These are phyloP conservation scores for Magnaporthiopsis rhizophila DNA, from an alignment of 2,329 filamentous ascomycete species.

Conservation along the genomic window DNA sequence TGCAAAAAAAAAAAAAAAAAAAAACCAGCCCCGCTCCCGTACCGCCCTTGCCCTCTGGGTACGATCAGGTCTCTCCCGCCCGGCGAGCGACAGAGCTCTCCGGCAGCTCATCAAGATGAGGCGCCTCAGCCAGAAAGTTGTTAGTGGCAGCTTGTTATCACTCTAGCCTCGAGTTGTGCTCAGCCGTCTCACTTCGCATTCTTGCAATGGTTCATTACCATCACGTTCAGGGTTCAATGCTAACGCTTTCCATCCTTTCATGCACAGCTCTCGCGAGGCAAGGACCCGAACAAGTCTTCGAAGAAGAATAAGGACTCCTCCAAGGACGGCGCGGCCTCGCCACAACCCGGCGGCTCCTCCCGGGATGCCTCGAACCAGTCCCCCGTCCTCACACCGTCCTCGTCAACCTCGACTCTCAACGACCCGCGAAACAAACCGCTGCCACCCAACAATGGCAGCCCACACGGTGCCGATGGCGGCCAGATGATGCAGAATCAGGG, in stretches of 20 bases:
- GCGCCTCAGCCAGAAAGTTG: slow-evolving; percentile 94
- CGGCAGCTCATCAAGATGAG: slow-evolving; percentile 64
- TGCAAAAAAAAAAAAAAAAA: too few relatives aligned
- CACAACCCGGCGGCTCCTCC: slow-evolving; percentile 47
- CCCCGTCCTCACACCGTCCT: slow-evolving; percentile 68
- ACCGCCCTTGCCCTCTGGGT: background rate
- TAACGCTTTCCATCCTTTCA: slow-evolving; percentile 23
- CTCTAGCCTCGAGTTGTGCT: slow-evolving; percentile 8
- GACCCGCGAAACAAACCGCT: slow-evolving; percentile 79
- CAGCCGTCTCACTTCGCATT: background rate
- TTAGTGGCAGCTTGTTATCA: slow-evolving; percentile 43
- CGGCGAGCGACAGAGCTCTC: background rate
- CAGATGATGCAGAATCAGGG: slow-evolving; percentile 21
- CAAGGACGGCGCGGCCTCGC: slow-evolving; percentile 73
- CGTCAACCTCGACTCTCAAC: slow-evolving; percentile 79
- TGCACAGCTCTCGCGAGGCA: slow-evolving; percentile 81
- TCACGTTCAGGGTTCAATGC: slow-evolving; percentile 60
- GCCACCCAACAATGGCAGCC: slow-evolving; percentile 44
- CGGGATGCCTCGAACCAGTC: slow-evolving; percentile 50
- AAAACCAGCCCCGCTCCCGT: background rate
- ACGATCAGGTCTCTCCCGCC: background rate
- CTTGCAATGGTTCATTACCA: background rate
- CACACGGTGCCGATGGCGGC: slow-evolving; percentile 32
- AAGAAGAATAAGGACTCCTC: slow-evolving; percentile 64
- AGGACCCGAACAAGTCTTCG: slow-evolving; percentile 76